Base-by-base conservation (phyloP, 2,329 filamentous ascomycete genomes). In the Penicillium nordicum region DNA sequence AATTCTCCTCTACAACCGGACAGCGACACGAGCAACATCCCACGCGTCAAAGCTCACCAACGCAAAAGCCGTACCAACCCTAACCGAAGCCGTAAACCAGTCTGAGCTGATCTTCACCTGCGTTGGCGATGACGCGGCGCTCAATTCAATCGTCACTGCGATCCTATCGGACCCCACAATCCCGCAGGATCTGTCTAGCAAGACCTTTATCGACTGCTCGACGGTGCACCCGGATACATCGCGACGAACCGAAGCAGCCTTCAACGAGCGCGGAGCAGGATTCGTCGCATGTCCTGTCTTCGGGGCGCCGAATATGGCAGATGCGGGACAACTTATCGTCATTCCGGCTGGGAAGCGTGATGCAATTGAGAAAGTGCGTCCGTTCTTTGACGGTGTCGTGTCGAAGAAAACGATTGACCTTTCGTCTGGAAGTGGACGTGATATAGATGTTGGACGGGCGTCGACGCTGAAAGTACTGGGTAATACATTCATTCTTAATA, bases 141-240 rank as follows among this genome's bases (percentile, higher is more conserved):
- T 95, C 42, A 81, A 84, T 55, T 76, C 81, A 5, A 84, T 85
- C 21, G 81, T 90, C 57, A 73, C 80, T 41, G 70, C 79, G 3
- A 82, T 88, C 30, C 75, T 90, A 4, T 42, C 63, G 18, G 38
- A 43, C 16, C 7, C 12, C 18, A 7, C 18, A 32, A 34, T 3
- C 60, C 67, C 23, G 14, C 59, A 6, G 66, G 76, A 84, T 55
- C 75, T 89, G 18, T 79, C 79, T 29, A 86, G 84, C 59, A 96
- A 96, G 76, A 78, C 94, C 16, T 87, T 96, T 63, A 82, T 96
- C 32, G 92, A 96, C 69, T 92, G 88, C 80, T 94, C 90, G 4
- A 96, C 92, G 27, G 84, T 96, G 36, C 89, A 94, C 72, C 92
- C 92, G 0, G 88, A 92, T 53, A 91, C 89, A 4, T 89, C 89